Percentiles rank a stretch among this genome's conserved stretches.
Evolutionary conservation across 2,329 filamentous ascomycete genomes (phyloP).

Genomic region (Fusarium acutatum): DNA sequence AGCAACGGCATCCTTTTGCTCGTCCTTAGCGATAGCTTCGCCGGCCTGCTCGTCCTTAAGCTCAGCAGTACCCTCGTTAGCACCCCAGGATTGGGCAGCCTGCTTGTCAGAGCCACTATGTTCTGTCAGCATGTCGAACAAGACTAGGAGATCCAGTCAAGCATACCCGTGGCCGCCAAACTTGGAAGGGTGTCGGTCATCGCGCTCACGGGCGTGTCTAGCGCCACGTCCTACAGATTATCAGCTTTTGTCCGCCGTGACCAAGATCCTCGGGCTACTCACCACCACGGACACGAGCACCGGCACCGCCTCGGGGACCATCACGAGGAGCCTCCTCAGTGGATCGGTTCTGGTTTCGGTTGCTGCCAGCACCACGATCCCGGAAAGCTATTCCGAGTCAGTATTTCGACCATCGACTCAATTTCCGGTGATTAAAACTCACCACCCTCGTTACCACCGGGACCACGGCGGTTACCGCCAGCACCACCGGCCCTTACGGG

Average conservation of each 20-base stretch:
- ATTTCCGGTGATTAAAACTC: conserved; percentile 50
- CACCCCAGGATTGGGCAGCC: conserved; percentile 89
- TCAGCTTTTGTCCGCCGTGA: neutral
- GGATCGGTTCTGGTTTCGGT: conserved; percentile 82
- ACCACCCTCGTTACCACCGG: conserved; percentile 88
- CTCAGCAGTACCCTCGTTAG: conserved; percentile 81
- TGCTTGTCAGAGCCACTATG: conserved; percentile 83
- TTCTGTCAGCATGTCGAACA: conserved; percentile 29
- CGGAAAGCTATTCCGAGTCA: conserved; percentile 74
- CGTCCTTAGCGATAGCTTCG: conserved; percentile 85
- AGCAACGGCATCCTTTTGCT: conserved; percentile 75
- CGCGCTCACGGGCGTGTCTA: conserved; percentile 60
- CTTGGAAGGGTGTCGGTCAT: conserved; percentile 64
- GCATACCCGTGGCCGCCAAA: conserved; percentile 56
- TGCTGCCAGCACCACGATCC: conserved; percentile 82
- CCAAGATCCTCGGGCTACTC: conserved; percentile 39
- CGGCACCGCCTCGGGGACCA: conserved; percentile 68
- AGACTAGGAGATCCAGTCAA: neutral
- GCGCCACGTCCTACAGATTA: conserved; percentile 59
- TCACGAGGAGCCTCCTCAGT: conserved; percentile 72
- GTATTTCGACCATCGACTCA: conserved; percentile 5
- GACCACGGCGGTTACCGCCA: conserved; percentile 61
- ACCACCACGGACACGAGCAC: conserved; percentile 70
- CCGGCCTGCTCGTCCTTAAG: conserved; percentile 91
- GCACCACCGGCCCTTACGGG: conserved; percentile 58